Conservation (phyloP, 1,139 yeast genomes). For the Debaryomyces nepalensis region DNA sequence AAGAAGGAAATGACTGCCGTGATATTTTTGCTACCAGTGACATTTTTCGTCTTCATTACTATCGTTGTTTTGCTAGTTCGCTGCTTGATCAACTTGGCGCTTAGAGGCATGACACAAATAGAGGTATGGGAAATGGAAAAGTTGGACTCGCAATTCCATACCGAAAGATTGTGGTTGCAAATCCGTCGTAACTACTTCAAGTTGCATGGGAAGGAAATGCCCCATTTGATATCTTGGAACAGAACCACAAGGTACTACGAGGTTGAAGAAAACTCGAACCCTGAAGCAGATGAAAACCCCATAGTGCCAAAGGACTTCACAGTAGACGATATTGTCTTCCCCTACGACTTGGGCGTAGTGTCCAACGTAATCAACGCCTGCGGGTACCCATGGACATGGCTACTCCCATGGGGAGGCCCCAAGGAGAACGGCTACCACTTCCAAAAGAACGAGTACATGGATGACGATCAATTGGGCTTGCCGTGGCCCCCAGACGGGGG, state of each 20-base stretch:
- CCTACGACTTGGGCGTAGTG: slow-evolving; percentile 75
- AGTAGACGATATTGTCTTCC: slow-evolving; percentile 69
- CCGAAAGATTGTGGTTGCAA: slow-evolving; percentile 56
- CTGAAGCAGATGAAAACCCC: slow-evolving; percentile 14
- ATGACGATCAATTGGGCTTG: slow-evolving; percentile 62
- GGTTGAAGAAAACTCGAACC: slow-evolving; percentile 16
- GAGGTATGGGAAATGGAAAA: slow-evolving; percentile 94
- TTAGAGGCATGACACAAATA: slow-evolving; percentile 85
- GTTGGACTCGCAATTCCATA: slow-evolving; percentile 63
- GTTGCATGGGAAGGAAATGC: slow-evolving; percentile 50
- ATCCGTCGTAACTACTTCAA: slow-evolving; percentile 50
- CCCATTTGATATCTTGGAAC: slow-evolving; percentile 55
- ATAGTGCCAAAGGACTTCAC: slow-evolving; percentile 43
- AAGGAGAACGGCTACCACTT: slow-evolving; percentile 50
- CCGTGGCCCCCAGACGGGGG: slow-evolving; percentile 95
- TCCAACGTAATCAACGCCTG: slow-evolving; percentile 53
- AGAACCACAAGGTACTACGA: slow-evolving; percentile 26
- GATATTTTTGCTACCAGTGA: slow-evolving; percentile 58
- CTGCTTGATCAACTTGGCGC: slow-evolving; percentile 57
- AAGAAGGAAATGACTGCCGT: slow-evolving; percentile 60
- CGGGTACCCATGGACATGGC: slow-evolving; percentile 69
- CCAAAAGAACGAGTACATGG: slow-evolving; percentile 54
- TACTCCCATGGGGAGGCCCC: slow-evolving; percentile 70
- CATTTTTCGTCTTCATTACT: slow-evolving; percentile 61
- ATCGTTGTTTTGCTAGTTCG: slow-evolving; percentile 64